These are phyloP conservation scores for Pseudocercospora pini-densiflorae DNA, from an alignment of 2,329 filamentous ascomycete genomes.

Conservation along the genomic window DNA sequence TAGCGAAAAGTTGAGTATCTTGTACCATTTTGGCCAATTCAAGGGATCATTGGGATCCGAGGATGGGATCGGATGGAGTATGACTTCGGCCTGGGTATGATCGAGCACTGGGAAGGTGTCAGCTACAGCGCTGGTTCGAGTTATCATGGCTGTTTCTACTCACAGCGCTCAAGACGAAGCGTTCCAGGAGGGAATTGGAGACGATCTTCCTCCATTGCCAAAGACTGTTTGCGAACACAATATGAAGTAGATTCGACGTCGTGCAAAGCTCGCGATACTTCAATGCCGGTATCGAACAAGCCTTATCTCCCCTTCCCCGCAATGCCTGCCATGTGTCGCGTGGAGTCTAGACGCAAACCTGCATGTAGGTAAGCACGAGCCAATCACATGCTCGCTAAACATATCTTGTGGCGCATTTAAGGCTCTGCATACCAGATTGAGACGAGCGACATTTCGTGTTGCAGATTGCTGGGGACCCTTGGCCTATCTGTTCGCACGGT, in stretches of 20 bases:
- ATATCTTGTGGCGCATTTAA: slow-evolving; percentile 7
- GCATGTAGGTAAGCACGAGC: not conserved
- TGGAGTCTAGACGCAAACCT: not conserved
- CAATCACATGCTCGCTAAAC: not conserved
- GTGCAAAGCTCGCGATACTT: not conserved
- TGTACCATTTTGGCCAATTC: slow-evolving; percentile 49
- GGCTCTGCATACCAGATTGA: slow-evolving; percentile 5
- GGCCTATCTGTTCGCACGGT: not conserved
- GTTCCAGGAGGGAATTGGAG: slow-evolving; percentile 14
- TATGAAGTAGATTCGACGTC: not conserved
- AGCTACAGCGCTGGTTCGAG: not conserved
- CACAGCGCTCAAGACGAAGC: slow-evolving; percentile 11
- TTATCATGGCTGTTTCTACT: not conserved
- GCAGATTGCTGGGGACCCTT: not conserved
- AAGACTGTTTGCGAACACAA: not conserved
- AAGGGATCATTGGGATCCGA: slow-evolving; percentile 43
- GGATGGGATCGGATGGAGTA: slow-evolving; percentile 29
- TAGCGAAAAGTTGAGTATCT: slow-evolving; percentile 46
- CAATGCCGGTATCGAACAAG: not conserved
- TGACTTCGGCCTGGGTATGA: slow-evolving; percentile 2
- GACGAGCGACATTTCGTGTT: not conserved
- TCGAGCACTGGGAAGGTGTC: slow-evolving; percentile 5
- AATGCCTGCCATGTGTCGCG: not conserved
- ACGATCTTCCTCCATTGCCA: not conserved
- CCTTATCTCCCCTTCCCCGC: slow-evolving; percentile 2